These are phyloP conservation scores for Podospora pseudopauciseta DNA, from an alignment of 495 filamentous ascomycete genomes.

Conservation along the genomic window DNA sequence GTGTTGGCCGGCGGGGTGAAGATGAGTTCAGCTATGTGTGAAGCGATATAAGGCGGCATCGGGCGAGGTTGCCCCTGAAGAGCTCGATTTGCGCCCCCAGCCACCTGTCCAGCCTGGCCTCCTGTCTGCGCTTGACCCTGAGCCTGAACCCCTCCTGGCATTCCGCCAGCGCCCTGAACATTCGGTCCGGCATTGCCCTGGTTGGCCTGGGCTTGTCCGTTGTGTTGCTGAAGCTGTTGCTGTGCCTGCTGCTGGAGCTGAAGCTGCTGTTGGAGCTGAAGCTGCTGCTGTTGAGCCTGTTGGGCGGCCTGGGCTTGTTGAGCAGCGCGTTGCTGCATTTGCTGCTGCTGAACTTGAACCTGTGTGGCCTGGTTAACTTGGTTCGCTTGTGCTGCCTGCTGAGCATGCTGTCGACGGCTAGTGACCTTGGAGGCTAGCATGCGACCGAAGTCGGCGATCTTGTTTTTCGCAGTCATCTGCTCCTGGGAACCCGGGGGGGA, in stretches of 20 bases:
- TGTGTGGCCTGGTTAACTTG: conserved; percentile 16
- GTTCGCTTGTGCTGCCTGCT: conserved; percentile 23
- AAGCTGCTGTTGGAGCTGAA: conserved; percentile 18
- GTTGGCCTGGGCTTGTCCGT: conserved; percentile 9
- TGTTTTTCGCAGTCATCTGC: conserved; percentile 59
- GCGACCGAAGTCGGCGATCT: conserved; percentile 61
- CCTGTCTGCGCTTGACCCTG: neutral
- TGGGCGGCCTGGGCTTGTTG: conserved; percentile 11
- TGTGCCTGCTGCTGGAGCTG: conserved; percentile 17
- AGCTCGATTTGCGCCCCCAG: neutral
- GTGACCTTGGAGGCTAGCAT: conserved; percentile 57
- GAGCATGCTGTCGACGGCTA: conserved; percentile 24
- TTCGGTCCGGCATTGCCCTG: neutral
- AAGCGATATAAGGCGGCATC: conserved; percentile 33
- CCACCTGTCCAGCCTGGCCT: conserved; percentile 3
- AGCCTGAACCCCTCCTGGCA: neutral
- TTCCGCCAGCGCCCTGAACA: neutral
- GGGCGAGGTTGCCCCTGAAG: conserved; percentile 11
- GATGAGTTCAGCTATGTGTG: conserved; percentile 36
- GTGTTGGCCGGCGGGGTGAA: conserved; percentile 26
- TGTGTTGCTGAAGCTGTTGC: conserved; percentile 6
- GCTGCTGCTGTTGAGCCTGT: conserved; percentile 16
- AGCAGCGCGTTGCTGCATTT: conserved; percentile 10
- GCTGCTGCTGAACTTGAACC: conserved; percentile 14
- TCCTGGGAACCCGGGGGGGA: conserved; percentile 53